These are phyloP conservation scores for Terana coerulea DNA, from an alignment of 768 basidiomycete genomes.

Conservation along the genomic window DNA sequence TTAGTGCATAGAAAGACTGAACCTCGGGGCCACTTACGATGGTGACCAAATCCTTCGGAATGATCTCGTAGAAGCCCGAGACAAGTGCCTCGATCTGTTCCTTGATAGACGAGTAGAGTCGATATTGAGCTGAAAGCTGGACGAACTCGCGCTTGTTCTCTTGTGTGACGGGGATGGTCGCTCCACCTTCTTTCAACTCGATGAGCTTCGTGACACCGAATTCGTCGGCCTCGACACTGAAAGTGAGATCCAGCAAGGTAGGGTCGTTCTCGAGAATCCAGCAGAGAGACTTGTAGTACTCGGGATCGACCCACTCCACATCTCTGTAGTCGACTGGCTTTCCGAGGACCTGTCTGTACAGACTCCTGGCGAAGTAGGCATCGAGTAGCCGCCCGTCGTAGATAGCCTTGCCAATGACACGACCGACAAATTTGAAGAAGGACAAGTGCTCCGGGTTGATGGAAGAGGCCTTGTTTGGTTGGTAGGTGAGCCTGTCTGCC, in stretches of 20 bases:
- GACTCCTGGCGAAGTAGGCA: constrained; percentile 95
- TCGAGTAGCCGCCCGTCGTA: constrained; percentile 95
- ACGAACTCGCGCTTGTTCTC: constrained; percentile 98
- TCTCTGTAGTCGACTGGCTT: constrained; percentile 95
- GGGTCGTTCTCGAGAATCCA: constrained; percentile 99
- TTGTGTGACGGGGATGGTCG: constrained; percentile 82
- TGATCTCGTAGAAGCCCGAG: constrained; percentile 94
- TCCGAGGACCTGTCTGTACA: constrained; percentile 93
- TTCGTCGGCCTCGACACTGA: constrained; percentile 96
- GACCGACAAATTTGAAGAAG: constrained; percentile 98
- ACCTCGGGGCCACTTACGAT: too few relatives aligned
- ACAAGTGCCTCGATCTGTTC: constrained; percentile 92
- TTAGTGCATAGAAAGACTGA: constrained; percentile 5
- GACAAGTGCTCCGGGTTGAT: constrained; percentile 94
- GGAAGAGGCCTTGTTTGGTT: constrained; percentile 91
- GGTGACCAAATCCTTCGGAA: constrained; percentile 91
- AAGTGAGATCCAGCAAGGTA: constrained; percentile 79
- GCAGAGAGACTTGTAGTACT: constrained; percentile 95
- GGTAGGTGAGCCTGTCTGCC: constrained; percentile 91
- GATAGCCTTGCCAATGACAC: constrained; percentile 96
- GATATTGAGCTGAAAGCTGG: constrained; percentile 90
- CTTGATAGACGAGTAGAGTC: constrained; percentile 90
- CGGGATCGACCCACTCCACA: constrained; percentile 97
- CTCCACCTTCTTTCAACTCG: constrained; percentile 82
- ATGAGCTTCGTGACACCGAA: constrained; percentile 91